These are phyloP conservation scores for Amphirosellinia nigrospora DNA, from an alignment of 495 filamentous ascomycete species.

Conservation along the genomic window DNA sequence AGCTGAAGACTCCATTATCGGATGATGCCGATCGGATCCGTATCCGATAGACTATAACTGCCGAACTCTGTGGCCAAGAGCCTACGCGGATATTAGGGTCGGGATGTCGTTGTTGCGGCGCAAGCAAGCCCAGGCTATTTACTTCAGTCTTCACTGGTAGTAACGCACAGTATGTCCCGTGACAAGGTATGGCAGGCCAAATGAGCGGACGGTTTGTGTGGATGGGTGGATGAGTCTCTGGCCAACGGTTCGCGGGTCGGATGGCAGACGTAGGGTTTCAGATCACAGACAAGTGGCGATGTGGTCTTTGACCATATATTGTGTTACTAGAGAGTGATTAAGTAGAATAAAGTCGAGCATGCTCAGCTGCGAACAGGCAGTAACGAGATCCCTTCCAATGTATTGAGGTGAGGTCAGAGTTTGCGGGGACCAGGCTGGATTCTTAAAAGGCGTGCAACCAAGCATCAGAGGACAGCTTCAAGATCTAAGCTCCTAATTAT, in stretches of 20 bases:
- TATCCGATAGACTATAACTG: background rate
- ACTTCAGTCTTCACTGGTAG: background rate
- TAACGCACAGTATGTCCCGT: background rate
- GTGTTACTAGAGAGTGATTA: background rate
- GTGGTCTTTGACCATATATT: background rate
- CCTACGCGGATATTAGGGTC: background rate
- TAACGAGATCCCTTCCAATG: slow-evolving; percentile 17
- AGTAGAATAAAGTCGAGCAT: background rate
- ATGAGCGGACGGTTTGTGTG: background rate
- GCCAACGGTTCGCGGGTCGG: background rate
- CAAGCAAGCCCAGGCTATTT: background rate
- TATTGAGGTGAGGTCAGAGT: background rate
- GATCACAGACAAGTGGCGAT: background rate
- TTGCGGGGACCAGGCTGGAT: slow-evolving; percentile 6
- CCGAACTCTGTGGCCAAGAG: background rate
- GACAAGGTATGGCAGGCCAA: background rate
- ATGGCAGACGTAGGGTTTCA: background rate
- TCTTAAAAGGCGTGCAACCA: slow-evolving; percentile 6
- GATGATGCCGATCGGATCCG: slow-evolving; percentile 7
- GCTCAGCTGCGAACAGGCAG: background rate
- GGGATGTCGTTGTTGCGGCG: background rate
- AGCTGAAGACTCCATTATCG: slow-evolving; percentile 36
- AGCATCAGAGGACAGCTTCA: slow-evolving; percentile 10
- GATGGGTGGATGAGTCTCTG: background rate
- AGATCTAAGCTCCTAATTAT: slow-evolving; percentile 16